A percentile compares a stretch with the other conserved stretches of the same genome.
phyloP scores from a whole-genome alignment of 2,329 filamentous ascomycete genomes.

The Diaporthe velutina region DNA sequence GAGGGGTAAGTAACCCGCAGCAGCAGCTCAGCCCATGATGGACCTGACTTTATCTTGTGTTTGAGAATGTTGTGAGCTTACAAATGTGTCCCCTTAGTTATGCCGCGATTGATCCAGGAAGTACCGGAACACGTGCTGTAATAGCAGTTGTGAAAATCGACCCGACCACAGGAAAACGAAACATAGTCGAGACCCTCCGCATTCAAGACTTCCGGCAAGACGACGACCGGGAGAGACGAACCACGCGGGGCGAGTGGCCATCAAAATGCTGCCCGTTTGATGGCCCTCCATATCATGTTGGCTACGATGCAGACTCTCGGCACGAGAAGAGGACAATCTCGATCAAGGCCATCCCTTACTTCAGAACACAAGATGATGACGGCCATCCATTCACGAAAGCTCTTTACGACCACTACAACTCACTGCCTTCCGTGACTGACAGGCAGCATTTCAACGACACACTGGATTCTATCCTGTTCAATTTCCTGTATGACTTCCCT shows the following conservation, averaged over 20 bases:
- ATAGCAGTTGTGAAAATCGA: not conserved
- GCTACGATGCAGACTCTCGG: conserved; percentile 11
- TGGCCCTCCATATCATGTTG: conserved; percentile 10
- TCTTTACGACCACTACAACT: conserved; percentile 1
- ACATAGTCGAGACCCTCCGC: not conserved
- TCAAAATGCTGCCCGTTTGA: conserved; percentile 18
- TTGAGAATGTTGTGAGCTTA: not conserved
- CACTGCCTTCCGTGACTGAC: not conserved
- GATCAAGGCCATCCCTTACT: conserved; percentile 22
- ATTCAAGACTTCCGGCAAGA: conserved; percentile 20
- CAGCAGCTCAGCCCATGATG: not conserved
- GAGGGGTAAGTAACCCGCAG: not conserved
- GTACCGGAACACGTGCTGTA: conserved; percentile 3
- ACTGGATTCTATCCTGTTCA: not conserved
- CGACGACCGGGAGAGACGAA: not conserved
- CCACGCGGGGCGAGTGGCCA: conserved; percentile 11
- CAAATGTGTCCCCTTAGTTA: not conserved
- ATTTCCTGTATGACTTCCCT: not conserved
- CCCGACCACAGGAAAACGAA: not conserved
- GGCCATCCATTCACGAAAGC: not conserved
- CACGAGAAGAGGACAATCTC: not conserved
- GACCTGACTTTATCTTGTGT: not conserved
- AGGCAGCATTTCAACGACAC: not conserved
- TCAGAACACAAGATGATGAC: not conserved
- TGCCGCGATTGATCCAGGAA: conserved; percentile 18